Evolutionary conservation across 2,329 filamentous ascomycete genomes (phyloP), one percentile per base, ranked within the genome.

Genomic region (Podosphaera aphanis): DNA sequence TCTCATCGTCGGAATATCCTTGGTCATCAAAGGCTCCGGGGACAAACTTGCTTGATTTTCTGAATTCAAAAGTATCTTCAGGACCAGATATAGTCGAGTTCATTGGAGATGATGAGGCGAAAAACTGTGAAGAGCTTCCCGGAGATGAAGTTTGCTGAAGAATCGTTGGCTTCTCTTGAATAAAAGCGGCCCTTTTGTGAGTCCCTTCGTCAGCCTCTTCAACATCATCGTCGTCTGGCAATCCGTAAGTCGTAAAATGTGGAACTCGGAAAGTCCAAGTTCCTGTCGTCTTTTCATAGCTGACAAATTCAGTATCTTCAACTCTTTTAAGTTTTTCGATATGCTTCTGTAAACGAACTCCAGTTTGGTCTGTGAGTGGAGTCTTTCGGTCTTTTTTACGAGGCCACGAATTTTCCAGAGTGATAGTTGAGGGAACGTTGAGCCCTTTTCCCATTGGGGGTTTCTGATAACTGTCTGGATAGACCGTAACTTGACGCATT

Each of bases 211-310:
- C 57, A 49, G 68, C 66, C 54, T 74, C 74, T 6, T 67, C 67
- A 39, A 85, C 82, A 36, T 82, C 69, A 25, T 69, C 65, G 16
- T 83, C 83, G 15, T 83, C 83, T 51, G 88, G 80, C 46, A 95
- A 69, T 36, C 82, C 86, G 58, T 98, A 98, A 1, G 85, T 93
- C 1, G 88, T 95, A 61, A 92, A 98, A 61, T 98, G 90, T 56
- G 88, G 77, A n/a, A 98, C 90, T 8, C 69, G 76, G 65, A 98
- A 98, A 13, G 74, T 73, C 92, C 92, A 98, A 41, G 82, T 72
- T 45, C 88, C 90, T 45, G 77, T 85, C 1, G 83, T 69, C 47
- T 69, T 67, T 51, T 92, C 73, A 61, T 94, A 98, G 55, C 70
- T 69, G 54, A 86, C 68, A 55, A 93, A 95, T 3, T 75, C 74